Conservation (phyloP, 2,329 filamentous ascomycete genomes). For the Claviceps sp. region DNA sequence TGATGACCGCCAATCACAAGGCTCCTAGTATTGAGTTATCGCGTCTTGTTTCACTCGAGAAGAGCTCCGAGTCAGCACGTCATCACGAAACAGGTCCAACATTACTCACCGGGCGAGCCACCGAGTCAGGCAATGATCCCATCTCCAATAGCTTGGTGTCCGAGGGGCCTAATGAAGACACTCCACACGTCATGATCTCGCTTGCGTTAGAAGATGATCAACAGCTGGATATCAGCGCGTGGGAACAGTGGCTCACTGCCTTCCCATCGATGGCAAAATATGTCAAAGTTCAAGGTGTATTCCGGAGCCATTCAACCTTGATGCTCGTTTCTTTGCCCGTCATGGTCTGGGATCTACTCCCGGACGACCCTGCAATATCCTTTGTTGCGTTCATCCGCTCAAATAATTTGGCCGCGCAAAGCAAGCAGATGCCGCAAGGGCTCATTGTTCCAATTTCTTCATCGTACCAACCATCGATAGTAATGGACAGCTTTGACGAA, state of each 20-base stretch:
- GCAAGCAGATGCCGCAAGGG: constrained; percentile 9
- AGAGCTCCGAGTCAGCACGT: constrained; percentile 7
- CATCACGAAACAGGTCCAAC: constrained; percentile 7
- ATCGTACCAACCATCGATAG: constrained; percentile 8
- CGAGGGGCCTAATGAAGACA: constrained; percentile 37
- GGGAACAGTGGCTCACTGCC: constrained; percentile 42
- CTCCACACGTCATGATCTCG: constrained; percentile 48
- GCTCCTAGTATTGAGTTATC: constrained; percentile 44
- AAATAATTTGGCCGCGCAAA: constrained; percentile 34
- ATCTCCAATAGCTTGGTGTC: constrained; percentile 16
- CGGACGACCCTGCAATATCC: constrained; percentile 41
- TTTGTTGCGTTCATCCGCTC: constrained; percentile 47
- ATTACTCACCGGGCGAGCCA: constrained; percentile 13
- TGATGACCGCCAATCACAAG: constrained; percentile 48
- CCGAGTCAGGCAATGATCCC: constrained; percentile 12
- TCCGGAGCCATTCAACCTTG: constrained; percentile 47
- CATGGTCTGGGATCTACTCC: constrained; percentile 45
- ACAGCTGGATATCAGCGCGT: constrained; percentile 41
- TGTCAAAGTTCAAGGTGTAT: constrained; percentile 47
- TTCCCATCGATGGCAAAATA: constrained; percentile 46
- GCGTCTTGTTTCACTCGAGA: constrained; percentile 17
- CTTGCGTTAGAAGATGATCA: constrained; percentile 45
- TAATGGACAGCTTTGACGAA: constrained; percentile 10
- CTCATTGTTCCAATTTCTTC: background rate
- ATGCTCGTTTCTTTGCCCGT: constrained; percentile 45